Evolutionary conservation across 139 green algal species (phyloP), one percentile per base, ranked within the genome.

Genomic region (Coccomyxa sp.): DNA sequence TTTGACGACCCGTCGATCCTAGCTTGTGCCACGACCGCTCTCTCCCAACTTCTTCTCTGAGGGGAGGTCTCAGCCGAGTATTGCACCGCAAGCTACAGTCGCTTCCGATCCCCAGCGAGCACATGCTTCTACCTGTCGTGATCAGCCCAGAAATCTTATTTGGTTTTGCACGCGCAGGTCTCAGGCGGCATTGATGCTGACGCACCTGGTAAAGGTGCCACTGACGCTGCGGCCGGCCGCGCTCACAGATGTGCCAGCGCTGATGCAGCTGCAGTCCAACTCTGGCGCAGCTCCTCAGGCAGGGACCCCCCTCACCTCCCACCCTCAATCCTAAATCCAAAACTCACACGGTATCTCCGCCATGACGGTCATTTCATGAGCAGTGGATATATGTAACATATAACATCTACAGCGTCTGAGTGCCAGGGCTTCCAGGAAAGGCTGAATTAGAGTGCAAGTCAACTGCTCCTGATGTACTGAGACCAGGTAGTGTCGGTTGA

Each of bases 191-290:
- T 25, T 71, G 63, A 71, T 71, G 63, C 63, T 71, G 9, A 71
- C 63, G 4, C 63, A 71, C 63, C 63, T 71, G 4, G 63, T 71
- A 9, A 71, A 71, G 63, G 63, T 71, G 10, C 74, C 74, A 7
- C 74, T 78, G 74, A 32, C 25, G n/a, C 74, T 78, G 27, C 74
- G n/a, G n/a, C 74, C 74, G n/a, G n/a, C 74, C 30, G 27, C 74
- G 15, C 21, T 38, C 1, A 16, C 21, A 31, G 28, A 78, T 31
- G 25, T 78, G 1, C 74, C 30, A 10, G 74, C 27, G 10, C n/a
- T 78, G 23, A 32, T 78, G 74, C n/a, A 45, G 74, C 74, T 78
- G 14, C 28, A 38, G 27, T 28, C 14, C n/a, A 38, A 78, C 11
- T 57, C 28, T 1, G 74, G 28, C 27, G 74, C 28, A 10, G 74